Base-by-base conservation (phyloP, 1,139 yeast genomes). In the Nakaseomyces kungkrabaensis region DNA sequence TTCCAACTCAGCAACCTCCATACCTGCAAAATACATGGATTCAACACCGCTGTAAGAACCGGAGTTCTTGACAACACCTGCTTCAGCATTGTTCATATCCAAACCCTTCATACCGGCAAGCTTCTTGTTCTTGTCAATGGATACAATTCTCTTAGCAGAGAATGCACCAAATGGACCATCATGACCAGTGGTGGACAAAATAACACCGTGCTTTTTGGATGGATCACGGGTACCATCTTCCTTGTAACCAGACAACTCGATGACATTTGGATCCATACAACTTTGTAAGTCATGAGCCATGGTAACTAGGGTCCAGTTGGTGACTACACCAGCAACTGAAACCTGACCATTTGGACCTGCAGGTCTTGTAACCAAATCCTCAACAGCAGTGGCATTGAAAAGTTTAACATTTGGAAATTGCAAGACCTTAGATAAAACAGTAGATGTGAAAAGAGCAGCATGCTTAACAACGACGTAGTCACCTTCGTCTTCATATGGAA, bases 151-250 rank as follows among this genome's bases (percentile, higher is more conserved):
- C 71, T 76, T 76, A 56, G 85, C 89, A 52, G 81, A 77, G 69
- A 82, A 83, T n/a, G 90, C 90, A 52, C 92, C 92, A 68, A 83
- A 82, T 49, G 89, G 89, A 59, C 92, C 92, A 65, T 84, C 92
- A 61, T 84, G 92, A 49, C 92, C 92, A 40, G 87, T 78, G 53
- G 89, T 80, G 13, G 89, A 82, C 53, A 84, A 72, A 50, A 84
- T 78, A 50, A 84, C 79, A 60, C 82, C 81, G 54, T 83, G 77
- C 63, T 82, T 84, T 50, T 58, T 54, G 41, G 59, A 50, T 13
- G 50, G 48, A 43, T 65, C 68, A 47, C 67, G 59, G 10, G 63
- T 47, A 46, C 68, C 68, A 43, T 65, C 66, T 26, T 61, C 52
- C 44, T 59, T 52, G 58, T 63, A 65, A 41, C 68, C 68, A 38